Conservation (phyloP, 148 eudicot genomes). For the Oxyria digyna region DNA sequence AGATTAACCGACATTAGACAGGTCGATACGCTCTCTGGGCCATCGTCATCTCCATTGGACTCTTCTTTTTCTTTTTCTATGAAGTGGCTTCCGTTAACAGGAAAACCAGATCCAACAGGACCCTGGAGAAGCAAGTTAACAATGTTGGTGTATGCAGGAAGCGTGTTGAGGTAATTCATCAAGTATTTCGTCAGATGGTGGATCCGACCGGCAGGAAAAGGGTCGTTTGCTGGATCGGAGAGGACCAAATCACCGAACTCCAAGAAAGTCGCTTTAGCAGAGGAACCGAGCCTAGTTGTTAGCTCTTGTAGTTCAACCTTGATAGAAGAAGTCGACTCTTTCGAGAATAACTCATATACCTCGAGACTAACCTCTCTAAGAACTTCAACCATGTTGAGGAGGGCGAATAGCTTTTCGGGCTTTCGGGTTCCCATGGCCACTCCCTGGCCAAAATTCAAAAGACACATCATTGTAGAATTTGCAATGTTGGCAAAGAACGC, state of each 20-base stretch:
- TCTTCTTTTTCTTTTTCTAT: background rate
- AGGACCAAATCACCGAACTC: slow-evolving; percentile 61
- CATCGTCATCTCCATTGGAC: slow-evolving; percentile 1
- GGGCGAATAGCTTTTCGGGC: slow-evolving; percentile 59
- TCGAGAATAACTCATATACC: slow-evolving; percentile 33
- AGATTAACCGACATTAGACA: slow-evolving; percentile 31
- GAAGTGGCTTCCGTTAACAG: background rate
- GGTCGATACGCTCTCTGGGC: background rate
- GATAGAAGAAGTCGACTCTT: slow-evolving; percentile 28
- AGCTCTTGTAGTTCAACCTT: slow-evolving; percentile 48
- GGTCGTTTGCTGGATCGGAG: slow-evolving; percentile 33
- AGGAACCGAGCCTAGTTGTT: slow-evolving; percentile 40
- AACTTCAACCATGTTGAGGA: slow-evolving; percentile 75
- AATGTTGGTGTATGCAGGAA: slow-evolving; percentile 34
- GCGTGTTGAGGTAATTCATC: slow-evolving; percentile 52
- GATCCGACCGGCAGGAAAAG: slow-evolving; percentile 65
- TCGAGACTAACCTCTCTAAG: slow-evolving; percentile 45
- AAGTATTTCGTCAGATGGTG: slow-evolving; percentile 69
- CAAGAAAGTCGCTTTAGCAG: slow-evolving; percentile 62
- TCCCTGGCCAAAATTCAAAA: slow-evolving; percentile 68
- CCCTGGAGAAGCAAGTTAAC: slow-evolving; percentile 40
- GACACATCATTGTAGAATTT: slow-evolving; percentile 43
- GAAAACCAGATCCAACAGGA: slow-evolving; percentile 6
- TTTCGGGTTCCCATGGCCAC: slow-evolving; percentile 65
- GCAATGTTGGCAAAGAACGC: slow-evolving; percentile 59